These are phyloP conservation scores for Sugiyamaella novakii DNA, from an alignment of 1,139 yeast genomes.

Conservation along the genomic window DNA sequence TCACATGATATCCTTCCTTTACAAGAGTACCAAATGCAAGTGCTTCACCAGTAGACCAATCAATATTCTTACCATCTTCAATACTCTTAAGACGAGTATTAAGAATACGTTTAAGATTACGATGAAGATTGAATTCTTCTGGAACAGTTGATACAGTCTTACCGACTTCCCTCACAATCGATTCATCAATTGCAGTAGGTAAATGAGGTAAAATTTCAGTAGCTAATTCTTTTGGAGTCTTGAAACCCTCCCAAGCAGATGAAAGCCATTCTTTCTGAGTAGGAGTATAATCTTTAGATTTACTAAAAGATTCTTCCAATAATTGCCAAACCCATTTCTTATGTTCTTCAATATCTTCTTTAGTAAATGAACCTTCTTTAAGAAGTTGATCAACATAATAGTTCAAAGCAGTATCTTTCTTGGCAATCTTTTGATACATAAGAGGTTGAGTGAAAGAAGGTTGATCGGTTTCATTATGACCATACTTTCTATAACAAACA, in stretches of 20 bases:
- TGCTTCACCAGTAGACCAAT: slow-evolving; percentile 99
- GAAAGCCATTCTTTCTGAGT: slow-evolving; percentile 97
- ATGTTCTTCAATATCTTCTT: slow-evolving; percentile 91
- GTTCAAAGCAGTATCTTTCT: slow-evolving; percentile 86
- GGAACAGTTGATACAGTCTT: slow-evolving; percentile 80
- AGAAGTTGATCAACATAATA: slow-evolving; percentile 78
- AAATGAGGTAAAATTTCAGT: slow-evolving; percentile 93
- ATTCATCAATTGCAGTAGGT: slow-evolving; percentile 88
- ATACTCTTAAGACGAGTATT: slow-evolving; percentile 83
- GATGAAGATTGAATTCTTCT: slow-evolving; percentile 82
- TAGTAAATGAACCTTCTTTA: slow-evolving; percentile 83
- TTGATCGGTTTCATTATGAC: slow-evolving; percentile 99
- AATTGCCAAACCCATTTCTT: slow-evolving; percentile 97
- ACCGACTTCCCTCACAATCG: slow-evolving; percentile 76
- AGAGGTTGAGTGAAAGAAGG: slow-evolving; percentile 98
- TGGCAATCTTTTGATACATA: slow-evolving; percentile 89
- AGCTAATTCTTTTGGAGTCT: slow-evolving; percentile 96
- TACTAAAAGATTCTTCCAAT: slow-evolving; percentile 84
- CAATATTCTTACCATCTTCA: slow-evolving; percentile 90
- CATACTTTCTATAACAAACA: slow-evolving; percentile 97
- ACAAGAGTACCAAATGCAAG: slow-evolving; percentile 93
- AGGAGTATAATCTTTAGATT: slow-evolving; percentile 88
- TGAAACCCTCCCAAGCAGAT: slow-evolving; percentile 98
- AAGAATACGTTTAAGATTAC: slow-evolving; percentile 93
- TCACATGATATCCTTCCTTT: slow-evolving; percentile 92